Conservation (phyloP, 2,329 filamentous ascomycete genomes). For the Monosporascus sp. region DNA sequence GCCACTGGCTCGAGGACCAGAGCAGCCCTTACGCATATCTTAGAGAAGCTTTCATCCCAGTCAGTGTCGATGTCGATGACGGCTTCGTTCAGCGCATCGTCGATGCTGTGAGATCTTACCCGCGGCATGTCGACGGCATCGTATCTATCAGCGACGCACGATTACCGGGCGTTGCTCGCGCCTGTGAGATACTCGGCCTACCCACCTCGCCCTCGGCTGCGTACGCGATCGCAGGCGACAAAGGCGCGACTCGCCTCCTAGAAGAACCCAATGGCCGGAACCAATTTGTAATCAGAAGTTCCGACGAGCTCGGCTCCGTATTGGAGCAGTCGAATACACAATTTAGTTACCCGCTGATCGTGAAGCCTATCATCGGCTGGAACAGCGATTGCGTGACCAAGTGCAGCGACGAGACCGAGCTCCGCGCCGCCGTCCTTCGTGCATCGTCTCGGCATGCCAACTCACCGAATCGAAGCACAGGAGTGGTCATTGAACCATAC, state of each 20-base stretch:
- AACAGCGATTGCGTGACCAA: slow-evolving; percentile 27
- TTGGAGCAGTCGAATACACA: too few species aligned
- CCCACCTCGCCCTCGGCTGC: slow-evolving; percentile 24
- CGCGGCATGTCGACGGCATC: slow-evolving; percentile 29
- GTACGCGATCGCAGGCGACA: slow-evolving; percentile 25
- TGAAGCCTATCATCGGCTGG: slow-evolving; percentile 32
- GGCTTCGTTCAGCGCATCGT: slow-evolving; percentile 25
- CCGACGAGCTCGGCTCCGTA: neutral
- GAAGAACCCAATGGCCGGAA: slow-evolving; percentile 7
- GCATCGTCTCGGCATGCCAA: slow-evolving; percentile 12
- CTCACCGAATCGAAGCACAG: slow-evolving; percentile 13
- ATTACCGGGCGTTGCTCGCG: slow-evolving; percentile 23
- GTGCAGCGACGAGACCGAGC: slow-evolving; percentile 20
- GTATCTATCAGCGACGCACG: slow-evolving; percentile 29
- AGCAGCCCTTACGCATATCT: slow-evolving; percentile 10
- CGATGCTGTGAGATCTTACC: slow-evolving; percentile 19
- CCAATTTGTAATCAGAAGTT: too few species aligned
- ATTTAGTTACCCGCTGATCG: slow-evolving; percentile 25
- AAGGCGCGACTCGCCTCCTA: slow-evolving; percentile 21
- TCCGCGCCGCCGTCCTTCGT: slow-evolving; percentile 18
- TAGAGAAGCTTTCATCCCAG: slow-evolving; percentile 28
- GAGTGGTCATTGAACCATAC: slow-evolving; percentile 34
- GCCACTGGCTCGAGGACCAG: slow-evolving; percentile 33
- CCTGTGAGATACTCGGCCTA: slow-evolving; percentile 26
- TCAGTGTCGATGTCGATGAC: slow-evolving; percentile 22